A percentile compares a stretch with the other conserved stretches of the same genome.
These are phyloP conservation scores for Suillus occidentalis DNA, from an alignment of 768 basidiomycete genomes.

Conservation along the genomic window DNA sequence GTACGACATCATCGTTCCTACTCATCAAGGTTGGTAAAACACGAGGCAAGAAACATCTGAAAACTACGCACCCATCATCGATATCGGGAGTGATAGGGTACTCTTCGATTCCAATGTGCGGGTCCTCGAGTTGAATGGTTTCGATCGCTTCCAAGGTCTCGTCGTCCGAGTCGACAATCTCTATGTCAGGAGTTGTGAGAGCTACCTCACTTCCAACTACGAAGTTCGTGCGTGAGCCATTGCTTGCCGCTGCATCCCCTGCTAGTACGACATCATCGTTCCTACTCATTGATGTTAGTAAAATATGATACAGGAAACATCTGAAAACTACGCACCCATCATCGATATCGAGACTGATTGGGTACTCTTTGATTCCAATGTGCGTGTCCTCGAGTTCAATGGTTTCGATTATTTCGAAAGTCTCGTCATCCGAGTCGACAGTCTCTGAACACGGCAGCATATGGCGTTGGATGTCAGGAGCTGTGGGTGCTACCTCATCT, in stretches of 20 bases:
- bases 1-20: slow-evolving; percentile 20
- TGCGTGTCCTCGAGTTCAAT: slow-evolving; percentile 30
- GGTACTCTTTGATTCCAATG: slow-evolving; percentile 20
- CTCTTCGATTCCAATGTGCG: slow-evolving; percentile 16
- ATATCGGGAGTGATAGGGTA: slow-evolving; percentile 11
- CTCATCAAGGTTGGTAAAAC: not conserved
- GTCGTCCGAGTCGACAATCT: slow-evolving; percentile 27
- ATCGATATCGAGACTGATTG: not conserved
- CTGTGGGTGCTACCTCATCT: slow-evolving; percentile 26
- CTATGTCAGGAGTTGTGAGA: slow-evolving; percentile 18
- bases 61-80: not conserved
- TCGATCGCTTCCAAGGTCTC: slow-evolving; percentile 28
- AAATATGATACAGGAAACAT: slow-evolving; percentile 24
- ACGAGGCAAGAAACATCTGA: slow-evolving; percentile 24
- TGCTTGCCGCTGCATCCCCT: slow-evolving; percentile 37
- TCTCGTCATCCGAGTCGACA: slow-evolving; percentile 22
- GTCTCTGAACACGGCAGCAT: slow-evolving; percentile 28
- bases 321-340: not conserved
- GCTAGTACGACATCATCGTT: slow-evolving; percentile 32
- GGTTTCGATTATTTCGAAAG: slow-evolving; percentile 30
- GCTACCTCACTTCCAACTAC: slow-evolving; percentile 29
- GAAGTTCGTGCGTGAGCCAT: slow-evolving; percentile 35
- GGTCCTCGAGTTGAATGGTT: slow-evolving; percentile 33
- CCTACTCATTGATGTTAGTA: not conserved
- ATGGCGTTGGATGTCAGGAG: slow-evolving; percentile 29